Conservation (phyloP, 2,329 filamentous ascomycete genomes). For the Aspergillus vadensis region DNA sequence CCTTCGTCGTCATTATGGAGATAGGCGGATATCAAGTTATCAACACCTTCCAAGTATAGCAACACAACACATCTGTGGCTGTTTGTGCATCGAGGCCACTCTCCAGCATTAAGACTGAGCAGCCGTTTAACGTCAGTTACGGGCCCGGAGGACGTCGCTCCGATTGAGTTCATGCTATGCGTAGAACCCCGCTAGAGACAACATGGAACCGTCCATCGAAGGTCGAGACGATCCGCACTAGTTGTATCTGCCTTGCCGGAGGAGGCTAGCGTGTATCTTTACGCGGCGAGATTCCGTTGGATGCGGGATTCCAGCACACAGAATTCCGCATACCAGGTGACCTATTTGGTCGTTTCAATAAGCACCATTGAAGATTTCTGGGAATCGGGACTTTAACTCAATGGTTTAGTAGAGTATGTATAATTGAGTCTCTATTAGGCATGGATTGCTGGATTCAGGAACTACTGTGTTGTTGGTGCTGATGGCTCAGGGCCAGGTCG, state of each 20-base stretch:
- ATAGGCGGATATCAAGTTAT: too few relatives aligned
- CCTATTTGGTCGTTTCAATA: too few relatives aligned
- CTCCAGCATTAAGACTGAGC: neutral
- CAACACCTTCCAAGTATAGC: neutral
- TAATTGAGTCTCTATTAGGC: neutral
- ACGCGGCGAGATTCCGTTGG: neutral
- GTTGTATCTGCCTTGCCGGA: neutral
- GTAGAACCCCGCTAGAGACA: neutral
- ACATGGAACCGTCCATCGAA: constrained; percentile 4
- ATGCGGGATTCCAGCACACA: neutral
- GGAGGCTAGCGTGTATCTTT: neutral
- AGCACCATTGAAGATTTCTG: too few relatives aligned
- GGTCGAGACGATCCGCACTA: neutral
- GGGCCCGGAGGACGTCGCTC: neutral
- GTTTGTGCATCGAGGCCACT: neutral
- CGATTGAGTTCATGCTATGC: constrained; percentile 4
- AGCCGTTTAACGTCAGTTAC: constrained; percentile 2
- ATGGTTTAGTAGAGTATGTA: neutral
- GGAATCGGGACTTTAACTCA: neutral
- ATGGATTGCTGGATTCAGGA: neutral
- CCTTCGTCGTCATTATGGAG: too few relatives aligned
- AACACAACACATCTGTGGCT: neutral
- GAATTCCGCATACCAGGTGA: neutral
- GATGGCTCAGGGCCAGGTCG: neutral
- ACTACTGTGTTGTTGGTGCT: neutral